Percentiles rank a stretch among this genome's conserved stretches.
Evolutionary conservation across 164 flowering plant genomes (phyloP).

Genomic region (Nymphaea thermarum): DNA sequence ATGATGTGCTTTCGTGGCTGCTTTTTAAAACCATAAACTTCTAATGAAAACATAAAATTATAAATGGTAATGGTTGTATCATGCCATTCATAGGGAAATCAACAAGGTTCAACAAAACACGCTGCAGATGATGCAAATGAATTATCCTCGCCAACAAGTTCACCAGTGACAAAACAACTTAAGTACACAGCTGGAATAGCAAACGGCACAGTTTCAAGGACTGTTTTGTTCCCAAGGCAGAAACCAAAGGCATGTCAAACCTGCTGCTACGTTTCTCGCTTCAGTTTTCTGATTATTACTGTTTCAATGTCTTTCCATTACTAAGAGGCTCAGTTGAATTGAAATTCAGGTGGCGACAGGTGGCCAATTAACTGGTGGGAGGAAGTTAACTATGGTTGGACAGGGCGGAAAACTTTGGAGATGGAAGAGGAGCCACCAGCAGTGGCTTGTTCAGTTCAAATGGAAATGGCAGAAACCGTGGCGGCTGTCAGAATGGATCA

Average conservation of each 20-base stretch:
- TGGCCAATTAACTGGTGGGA: slow-evolving; percentile 60
- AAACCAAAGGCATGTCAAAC: slow-evolving; percentile 39
- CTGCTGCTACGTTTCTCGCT: neutral
- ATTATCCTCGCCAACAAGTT: slow-evolving; percentile 58
- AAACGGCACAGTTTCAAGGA: slow-evolving; percentile 48
- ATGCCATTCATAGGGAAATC: slow-evolving; percentile 31
- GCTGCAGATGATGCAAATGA: slow-evolving; percentile 48
- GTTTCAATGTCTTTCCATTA: neutral
- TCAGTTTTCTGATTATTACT: neutral
- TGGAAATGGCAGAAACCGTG: slow-evolving; percentile 99
- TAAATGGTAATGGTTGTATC: neutral
- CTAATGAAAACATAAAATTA: neutral
- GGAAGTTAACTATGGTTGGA: slow-evolving; percentile 50
- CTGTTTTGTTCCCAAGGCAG: slow-evolving; percentile 47
- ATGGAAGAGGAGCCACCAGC: slow-evolving; percentile 98
- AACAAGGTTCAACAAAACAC: slow-evolving; percentile 51
- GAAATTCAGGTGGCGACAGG: slow-evolving; percentile 70
- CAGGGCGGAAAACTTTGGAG: slow-evolving; percentile 91
- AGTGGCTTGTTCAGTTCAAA: slow-evolving; percentile 90
- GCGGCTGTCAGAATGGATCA: slow-evolving; percentile 94
- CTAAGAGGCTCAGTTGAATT: neutral
- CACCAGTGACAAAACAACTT: slow-evolving; percentile 84
- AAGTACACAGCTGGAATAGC: slow-evolving; percentile 82
- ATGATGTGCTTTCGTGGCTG: too few species aligned
- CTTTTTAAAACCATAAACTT: too few species aligned